Evolutionary conservation across 257 asterid genomes (phyloP).

Genomic region (Solanum pinnatisectum): DNA sequence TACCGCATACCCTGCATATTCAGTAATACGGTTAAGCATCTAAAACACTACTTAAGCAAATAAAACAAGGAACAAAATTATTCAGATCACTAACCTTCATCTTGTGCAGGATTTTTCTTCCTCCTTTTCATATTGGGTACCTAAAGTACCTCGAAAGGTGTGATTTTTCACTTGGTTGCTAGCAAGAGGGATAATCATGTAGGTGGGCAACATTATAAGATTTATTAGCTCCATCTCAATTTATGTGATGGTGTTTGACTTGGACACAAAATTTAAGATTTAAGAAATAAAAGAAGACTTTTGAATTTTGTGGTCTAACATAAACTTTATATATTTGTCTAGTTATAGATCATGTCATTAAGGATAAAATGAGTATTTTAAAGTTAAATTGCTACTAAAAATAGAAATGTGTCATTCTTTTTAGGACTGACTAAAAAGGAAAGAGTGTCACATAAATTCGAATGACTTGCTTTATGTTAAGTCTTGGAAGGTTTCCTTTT

Average conservation of each 20-base stretch:
- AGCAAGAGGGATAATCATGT: neutral
- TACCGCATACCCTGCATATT: neutral
- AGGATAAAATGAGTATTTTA: neutral
- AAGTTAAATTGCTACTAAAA: neutral
- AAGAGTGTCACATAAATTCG: neutral
- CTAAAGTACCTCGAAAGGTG: neutral
- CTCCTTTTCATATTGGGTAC: neutral
- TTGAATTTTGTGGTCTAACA: neutral
- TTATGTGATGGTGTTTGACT: neutral
- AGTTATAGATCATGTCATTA: neutral
- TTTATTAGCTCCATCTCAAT: neutral
- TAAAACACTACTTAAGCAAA: neutral
- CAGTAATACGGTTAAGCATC: neutral
- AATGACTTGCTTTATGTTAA: neutral
- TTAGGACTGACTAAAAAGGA: neutral
- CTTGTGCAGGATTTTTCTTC: constrained; percentile 53
- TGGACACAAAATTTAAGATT: too few species aligned
- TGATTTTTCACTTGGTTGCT: neutral
- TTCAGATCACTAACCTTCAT: constrained; percentile 42
- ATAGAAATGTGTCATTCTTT: neutral
- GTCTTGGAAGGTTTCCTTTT: too few species aligned
- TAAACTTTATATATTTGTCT: too few species aligned
- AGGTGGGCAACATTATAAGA: neutral
- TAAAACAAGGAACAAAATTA: neutral
- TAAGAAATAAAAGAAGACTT: neutral